Conservation (phyloP, 2,329 filamentous ascomycete genomes). For the Dendrostoma leiphaemia region DNA sequence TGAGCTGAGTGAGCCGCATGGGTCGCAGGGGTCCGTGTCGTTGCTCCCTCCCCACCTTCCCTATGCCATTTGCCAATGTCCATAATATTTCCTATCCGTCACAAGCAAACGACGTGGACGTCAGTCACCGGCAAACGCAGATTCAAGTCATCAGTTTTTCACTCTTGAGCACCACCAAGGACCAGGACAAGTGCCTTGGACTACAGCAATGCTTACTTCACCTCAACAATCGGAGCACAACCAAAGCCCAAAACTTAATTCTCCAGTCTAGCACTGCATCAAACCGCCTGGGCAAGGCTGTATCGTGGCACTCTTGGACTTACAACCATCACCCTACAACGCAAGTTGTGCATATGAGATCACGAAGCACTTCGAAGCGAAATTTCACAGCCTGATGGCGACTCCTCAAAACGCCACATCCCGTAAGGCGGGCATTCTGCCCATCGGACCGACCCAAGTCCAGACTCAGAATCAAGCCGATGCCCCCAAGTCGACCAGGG, state of each 20-base stretch:
- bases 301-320: neutral
- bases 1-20: conserved; percentile 8
- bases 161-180: neutral
- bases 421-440: conserved; percentile 48
- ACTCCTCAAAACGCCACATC: conserved; percentile 26
- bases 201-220: neutral
- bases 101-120: too few species aligned
- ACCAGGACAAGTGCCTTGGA: neutral
- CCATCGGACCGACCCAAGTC: conserved; percentile 45
- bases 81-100: too few species aligned
- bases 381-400: conserved; percentile 21
- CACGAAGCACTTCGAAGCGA: too few species aligned
- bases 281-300: neutral
- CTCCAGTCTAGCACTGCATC: neutral
- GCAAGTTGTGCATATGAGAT: too few species aligned
- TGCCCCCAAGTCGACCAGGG: conserved; percentile 41
- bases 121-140: too few species aligned
- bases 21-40: conserved; percentile 2
- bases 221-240: neutral
- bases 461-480: conserved; percentile 29
- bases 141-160: neutral
- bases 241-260: neutral
- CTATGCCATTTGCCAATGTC: neutral
- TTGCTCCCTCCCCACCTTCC: neutral
- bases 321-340: neutral